Base-by-base conservation (phyloP, 2,329 filamentous ascomycete species). In the Colletotrichum sp. region DNA sequence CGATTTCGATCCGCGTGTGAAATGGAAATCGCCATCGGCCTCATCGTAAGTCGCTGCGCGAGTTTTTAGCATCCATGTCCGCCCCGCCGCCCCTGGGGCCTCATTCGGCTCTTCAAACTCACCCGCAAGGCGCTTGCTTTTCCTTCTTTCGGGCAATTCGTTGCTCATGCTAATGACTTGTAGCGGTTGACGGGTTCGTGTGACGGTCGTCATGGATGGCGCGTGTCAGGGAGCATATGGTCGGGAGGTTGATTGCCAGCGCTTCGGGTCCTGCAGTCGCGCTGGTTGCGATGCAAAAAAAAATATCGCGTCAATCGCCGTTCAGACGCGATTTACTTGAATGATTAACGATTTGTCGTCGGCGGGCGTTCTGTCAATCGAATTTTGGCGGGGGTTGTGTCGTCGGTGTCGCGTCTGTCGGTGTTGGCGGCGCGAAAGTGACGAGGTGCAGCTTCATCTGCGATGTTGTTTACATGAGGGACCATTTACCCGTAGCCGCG, bases 1-100 rank as follows among this genome's bases (percentile, higher is more conserved):
- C 15, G 92, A 88, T 78, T 94, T 94, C 13, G 92, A 88, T 77
- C 90, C 92, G 79, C 94, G 91, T 78, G 93, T 92, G 83, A 96
- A 96, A 74, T 92, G 88, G 80, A 96, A 96, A 78, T 95, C 95
- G 80, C 94, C 94, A 86, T 95, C 93, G 81, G 94, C 91, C 83
- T 96, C 94, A 80, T 95, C 93, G 52, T 77, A 77, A 28, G 74
- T 63, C 57, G 72, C 74, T 78, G 28, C 49, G 32, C 60, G 69
- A 96, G 78, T 94, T 94, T 79, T 76, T 69, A 76, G 94, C 94
- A 86, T 94, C 92, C 80, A 94, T 90, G 83, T 95, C 93, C 80
- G 95, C 93, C 67, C 62, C 36, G 24, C 62, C 28, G 21, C 64
- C 55, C 57, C 52, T 62, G 36, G 12, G 24, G 66, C 70, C 16